These are phyloP conservation scores for Arxiozyma slooffiae DNA, from an alignment of 1,139 yeast genomes.

Conservation along the genomic window DNA sequence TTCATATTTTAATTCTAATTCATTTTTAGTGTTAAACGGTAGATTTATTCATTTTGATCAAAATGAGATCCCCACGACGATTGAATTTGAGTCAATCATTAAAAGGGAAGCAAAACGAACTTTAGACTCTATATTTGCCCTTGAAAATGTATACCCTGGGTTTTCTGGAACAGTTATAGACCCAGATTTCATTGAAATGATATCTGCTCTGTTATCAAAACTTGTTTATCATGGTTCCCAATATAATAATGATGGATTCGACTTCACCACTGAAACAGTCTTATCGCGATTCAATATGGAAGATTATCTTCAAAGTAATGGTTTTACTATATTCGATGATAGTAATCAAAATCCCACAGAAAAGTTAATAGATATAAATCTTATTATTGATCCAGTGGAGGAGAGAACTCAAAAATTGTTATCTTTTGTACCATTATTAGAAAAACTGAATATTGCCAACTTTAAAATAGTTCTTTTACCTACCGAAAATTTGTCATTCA, in stretches of 20 bases:
- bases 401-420: conserved; percentile 58
- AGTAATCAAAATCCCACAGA: conserved; percentile 10
- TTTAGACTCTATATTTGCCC: conserved; percentile 36
- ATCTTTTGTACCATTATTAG: conserved; percentile 40
- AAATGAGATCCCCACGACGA: conserved; percentile 23
- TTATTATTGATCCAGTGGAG: conserved; percentile 63
- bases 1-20: conserved; percentile 7
- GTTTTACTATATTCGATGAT: conserved; percentile 29
- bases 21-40: conserved; percentile 27
- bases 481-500: conserved; percentile 31
- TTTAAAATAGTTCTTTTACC: conserved; percentile 57
- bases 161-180: conserved; percentile 16
- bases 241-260: conserved; percentile 34
- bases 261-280: conserved; percentile 22
- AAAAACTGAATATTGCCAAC: conserved; percentile 37
- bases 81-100: conserved; percentile 40
- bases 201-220: conserved; percentile 35
- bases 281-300: conserved; percentile 36
- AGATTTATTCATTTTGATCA: conserved; percentile 22
- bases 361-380: conserved; percentile 40
- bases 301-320: conserved; percentile 28
- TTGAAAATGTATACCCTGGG: conserved; percentile 16
- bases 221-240: conserved; percentile 37
- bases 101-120: conserved; percentile 47
- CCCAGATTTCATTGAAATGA: conserved; percentile 32